Evolutionary conservation across 2,329 filamentous ascomycete species (phyloP), one percentile per base, ranked within the genome.

Genomic region (Rugonectria rugulosa): DNA sequence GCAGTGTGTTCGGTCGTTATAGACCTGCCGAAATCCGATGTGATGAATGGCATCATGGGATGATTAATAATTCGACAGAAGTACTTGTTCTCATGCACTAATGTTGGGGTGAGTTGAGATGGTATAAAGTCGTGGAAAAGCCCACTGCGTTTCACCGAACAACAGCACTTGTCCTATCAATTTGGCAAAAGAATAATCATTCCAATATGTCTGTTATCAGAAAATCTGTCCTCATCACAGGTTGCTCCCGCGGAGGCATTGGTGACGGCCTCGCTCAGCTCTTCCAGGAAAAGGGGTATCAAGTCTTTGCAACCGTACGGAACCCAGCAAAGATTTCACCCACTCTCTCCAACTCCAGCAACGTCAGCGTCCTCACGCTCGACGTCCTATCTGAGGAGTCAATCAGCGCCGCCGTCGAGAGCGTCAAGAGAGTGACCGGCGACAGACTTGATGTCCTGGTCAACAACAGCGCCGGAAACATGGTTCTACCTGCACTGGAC

Each of bases 271-370:
- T 69, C 0, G 65, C 65, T 5, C 8, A 50, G 14, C 44, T 47
- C 4, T 61, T 70, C 31, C 52, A 60, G n/a, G 23, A 55, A 6
- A 55, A 45, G 1, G 70, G 70, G 10, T 69, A 67, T 32, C 64
- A 66, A 11, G 72, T 75, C 41, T 72, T 72, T 51, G 71, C 70
- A 4, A 73, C 71, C 5, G 63, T 65, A 2, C 62, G 72, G 3
- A 58, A 65, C 26, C 56, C 63, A 6, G 59, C 68, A 42, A 72
- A 73, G 34, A 62, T 72, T 24, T 45, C 50, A 15, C 53, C 56
- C 23, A 56, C 59, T 10, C 61, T 73, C 8, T 31, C 56, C 7
- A 44, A 54, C 1, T 54, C 63, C 9, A 49, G 60, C 3, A 63
- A 56, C 21, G 46, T 70, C 10, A 65, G 64, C 8, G 53, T 65